phyloP scores from a whole-genome alignment of 2,329 filamentous ascomycete genomes.

The Allantophomopsis cytisporea region DNA sequence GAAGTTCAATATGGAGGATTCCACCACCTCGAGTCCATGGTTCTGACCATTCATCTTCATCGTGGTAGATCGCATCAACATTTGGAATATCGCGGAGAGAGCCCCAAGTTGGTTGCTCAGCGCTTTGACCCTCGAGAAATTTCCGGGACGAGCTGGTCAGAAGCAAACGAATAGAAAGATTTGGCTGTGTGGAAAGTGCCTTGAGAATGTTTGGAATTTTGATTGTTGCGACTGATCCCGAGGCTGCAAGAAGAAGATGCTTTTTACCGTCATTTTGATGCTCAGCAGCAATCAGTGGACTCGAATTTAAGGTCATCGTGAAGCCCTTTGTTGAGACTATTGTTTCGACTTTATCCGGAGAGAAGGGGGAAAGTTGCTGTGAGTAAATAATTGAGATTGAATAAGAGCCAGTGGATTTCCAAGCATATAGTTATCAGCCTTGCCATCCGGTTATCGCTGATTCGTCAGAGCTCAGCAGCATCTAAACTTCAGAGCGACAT shows the following conservation, averaged over 20 bases:
- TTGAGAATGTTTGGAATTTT: conserved; percentile 59
- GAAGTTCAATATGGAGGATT: conserved; percentile 83
- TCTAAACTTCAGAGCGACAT: conserved; percentile 3
- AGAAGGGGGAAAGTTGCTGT: conserved; percentile 7
- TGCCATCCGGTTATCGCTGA: conserved; percentile 7
- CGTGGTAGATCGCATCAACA: conserved; percentile 69
- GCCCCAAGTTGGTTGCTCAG: conserved; percentile 60
- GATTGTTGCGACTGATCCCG: conserved; percentile 75
- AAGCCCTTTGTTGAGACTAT: background rate
- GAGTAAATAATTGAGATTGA: conserved; percentile 5
- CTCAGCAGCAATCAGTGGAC: conserved; percentile 10
- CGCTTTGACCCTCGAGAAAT: conserved; percentile 65
- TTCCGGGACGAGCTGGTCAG: conserved; percentile 60
- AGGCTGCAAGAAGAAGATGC: conserved; percentile 53
- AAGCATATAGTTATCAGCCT: conserved; percentile 10
- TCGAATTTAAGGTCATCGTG: background rate
- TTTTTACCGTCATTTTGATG: conserved; percentile 32
- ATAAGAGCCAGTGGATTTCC: conserved; percentile 3
- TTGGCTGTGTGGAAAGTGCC: conserved; percentile 33
- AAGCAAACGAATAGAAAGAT: conserved; percentile 72
- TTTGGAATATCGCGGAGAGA: conserved; percentile 46
- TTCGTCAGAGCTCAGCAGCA: conserved; percentile 12
- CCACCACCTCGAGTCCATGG: conserved; percentile 67
- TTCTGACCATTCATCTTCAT: conserved; percentile 73
- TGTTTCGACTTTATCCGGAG: background rate